These are phyloP conservation scores for Arachis stenosperma DNA, from an alignment of 306 rosid genomes.

Conservation along the genomic window DNA sequence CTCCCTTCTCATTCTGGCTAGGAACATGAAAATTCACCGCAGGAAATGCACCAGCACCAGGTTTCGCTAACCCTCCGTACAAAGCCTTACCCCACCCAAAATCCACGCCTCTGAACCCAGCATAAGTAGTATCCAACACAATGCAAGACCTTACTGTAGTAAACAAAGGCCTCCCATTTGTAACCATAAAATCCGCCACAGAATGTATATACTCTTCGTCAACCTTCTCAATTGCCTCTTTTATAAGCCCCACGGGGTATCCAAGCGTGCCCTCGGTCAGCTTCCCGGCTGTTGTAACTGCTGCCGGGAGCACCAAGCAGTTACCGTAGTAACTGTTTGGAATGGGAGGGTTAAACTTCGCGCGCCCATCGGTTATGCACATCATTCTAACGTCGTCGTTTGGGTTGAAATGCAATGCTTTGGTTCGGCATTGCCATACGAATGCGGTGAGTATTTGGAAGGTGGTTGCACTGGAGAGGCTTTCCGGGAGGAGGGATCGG, in stretches of 20 bases:
- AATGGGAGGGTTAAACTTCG: background rate
- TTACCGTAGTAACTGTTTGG: constrained; percentile 13
- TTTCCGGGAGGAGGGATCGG: background rate
- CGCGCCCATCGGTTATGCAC: background rate
- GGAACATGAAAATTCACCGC: constrained; percentile 20
- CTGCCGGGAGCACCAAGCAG: constrained; percentile 19
- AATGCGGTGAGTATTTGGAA: constrained; percentile 27
- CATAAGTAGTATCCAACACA: constrained; percentile 26
- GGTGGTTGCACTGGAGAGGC: background rate
- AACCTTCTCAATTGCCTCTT: background rate
- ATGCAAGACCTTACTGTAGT: constrained; percentile 30
- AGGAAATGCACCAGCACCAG: constrained; percentile 37
- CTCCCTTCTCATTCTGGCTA: constrained; percentile 5
- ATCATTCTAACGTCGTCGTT: constrained; percentile 23
- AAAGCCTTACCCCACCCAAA: constrained; percentile 42
- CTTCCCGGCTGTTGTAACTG: background rate
- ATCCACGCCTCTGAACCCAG: constrained; percentile 31
- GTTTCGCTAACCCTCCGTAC: constrained; percentile 32
- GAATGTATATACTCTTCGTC: constrained; percentile 23
- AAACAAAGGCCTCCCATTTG: constrained; percentile 12
- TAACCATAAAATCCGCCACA: constrained; percentile 37
- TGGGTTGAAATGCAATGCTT: background rate
- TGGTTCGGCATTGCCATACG: constrained; percentile 29
- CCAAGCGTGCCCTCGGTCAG: background rate
- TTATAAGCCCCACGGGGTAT: background rate